Conservation (phyloP, 164 flowering plant genomes). For the Akebia trifoliata region DNA sequence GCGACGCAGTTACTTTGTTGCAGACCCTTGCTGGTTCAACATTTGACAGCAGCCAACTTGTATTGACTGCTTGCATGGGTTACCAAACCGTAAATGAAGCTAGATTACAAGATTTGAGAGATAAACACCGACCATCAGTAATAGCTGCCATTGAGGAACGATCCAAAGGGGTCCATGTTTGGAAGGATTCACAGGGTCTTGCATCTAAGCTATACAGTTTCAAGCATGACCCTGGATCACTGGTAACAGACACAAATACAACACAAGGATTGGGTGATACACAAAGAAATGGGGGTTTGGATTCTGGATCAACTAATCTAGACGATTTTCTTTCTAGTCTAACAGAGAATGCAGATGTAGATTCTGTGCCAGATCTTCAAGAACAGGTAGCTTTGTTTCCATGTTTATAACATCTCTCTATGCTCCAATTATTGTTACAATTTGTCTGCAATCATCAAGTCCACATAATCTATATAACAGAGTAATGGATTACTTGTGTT, state of each 20-base stretch:
- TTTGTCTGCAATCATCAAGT: background rate
- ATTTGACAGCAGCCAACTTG: constrained; percentile 98
- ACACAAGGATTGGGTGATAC: constrained; percentile 29
- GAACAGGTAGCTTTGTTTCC: constrained; percentile 59
- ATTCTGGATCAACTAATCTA: constrained; percentile 31
- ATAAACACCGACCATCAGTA: constrained; percentile 76
- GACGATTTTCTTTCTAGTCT: constrained; percentile 44
- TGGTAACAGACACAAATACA: constrained; percentile 34
- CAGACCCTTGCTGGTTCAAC: constrained; percentile 97
- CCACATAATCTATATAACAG: background rate
- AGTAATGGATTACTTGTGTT: too few relatives aligned
- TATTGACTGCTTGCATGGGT: constrained; percentile 93
- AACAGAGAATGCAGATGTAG: constrained; percentile 36
- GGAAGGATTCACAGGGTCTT: constrained; percentile 72
- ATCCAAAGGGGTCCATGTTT: constrained; percentile 61
- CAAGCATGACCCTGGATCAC: constrained; percentile 61
- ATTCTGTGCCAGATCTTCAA: constrained; percentile 74
- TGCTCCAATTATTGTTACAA: background rate
- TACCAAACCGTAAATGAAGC: constrained; percentile 70
- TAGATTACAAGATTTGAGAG: constrained; percentile 62
- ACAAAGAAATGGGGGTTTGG: constrained; percentile 21
- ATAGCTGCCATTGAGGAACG: constrained; percentile 65
- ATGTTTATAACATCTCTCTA: background rate
- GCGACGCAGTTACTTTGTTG: constrained; percentile 93
- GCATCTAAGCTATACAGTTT: constrained; percentile 79